Conservation (phyloP, 1,139 yeast species). For the Candida albicans region DNA sequence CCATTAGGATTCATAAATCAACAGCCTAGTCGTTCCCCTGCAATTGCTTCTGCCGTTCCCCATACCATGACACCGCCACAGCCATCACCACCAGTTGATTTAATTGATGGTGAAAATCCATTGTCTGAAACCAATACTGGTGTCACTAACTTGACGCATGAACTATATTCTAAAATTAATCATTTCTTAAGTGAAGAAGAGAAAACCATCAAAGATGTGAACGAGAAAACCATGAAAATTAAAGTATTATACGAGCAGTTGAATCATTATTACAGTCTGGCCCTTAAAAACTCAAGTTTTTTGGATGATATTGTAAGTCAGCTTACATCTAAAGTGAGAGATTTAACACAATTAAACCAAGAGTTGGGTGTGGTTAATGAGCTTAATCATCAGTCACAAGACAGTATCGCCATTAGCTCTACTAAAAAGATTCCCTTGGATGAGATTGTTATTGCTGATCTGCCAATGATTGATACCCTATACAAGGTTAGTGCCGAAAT, state of each 20-base stretch:
- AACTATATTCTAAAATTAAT: slow-evolving; percentile 26
- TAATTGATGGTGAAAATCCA: slow-evolving; percentile 18
- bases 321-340: slow-evolving; percentile 30
- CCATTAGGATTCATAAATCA: slow-evolving; percentile 4
- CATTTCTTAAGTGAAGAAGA: slow-evolving; percentile 17
- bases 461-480: slow-evolving; percentile 46
- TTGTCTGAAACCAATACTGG: slow-evolving; percentile 3
- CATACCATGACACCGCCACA: not conserved
- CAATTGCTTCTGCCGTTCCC: slow-evolving; percentile 1
- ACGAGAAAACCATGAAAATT: slow-evolving; percentile 24
- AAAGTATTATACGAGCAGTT: slow-evolving; percentile 35
- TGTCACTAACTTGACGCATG: slow-evolving; percentile 13
- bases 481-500: slow-evolving; percentile 67
- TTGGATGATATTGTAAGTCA: slow-evolving; percentile 35
- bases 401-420: slow-evolving; percentile 20
- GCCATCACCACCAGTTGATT: slow-evolving; percentile 12
- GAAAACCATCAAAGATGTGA: slow-evolving; percentile 17
- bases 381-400: slow-evolving; percentile 22
- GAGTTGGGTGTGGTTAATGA: slow-evolving; percentile 26
- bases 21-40: not conserved
- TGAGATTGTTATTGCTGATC: slow-evolving; percentile 42
- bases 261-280: slow-evolving; percentile 38
- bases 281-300: slow-evolving; percentile 35
- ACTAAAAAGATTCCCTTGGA: slow-evolving; percentile 26
- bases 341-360: slow-evolving; percentile 26